Percentiles rank a stretch among this genome's conserved stretches.
These are phyloP conservation scores for Chytriomyces sp. DNA, from an alignment of 192 early-diverging fungal genomes.

Conservation along the genomic window DNA sequence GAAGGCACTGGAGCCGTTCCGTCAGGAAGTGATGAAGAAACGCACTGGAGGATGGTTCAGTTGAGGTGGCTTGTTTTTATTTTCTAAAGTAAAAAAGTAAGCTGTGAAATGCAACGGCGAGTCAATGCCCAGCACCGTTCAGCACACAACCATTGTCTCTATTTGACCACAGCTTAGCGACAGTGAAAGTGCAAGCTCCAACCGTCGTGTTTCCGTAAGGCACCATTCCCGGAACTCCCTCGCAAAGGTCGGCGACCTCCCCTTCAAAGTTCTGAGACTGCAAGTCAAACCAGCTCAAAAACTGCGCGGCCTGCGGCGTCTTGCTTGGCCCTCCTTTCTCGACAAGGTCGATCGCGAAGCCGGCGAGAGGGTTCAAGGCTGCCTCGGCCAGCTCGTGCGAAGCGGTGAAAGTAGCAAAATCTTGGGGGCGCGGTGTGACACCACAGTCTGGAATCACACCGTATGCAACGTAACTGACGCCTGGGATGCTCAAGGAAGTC, in stretches of 20 bases:
- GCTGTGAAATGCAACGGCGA: background rate
- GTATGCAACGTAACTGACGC: background rate
- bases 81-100: background rate
- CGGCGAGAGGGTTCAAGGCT: background rate
- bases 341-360: background rate
- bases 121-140: background rate
- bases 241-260: background rate
- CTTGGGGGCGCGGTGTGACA: background rate
- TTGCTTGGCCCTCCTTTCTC: background rate
- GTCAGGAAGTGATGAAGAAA: slow-evolving; percentile 21
- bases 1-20: slow-evolving; percentile 24
- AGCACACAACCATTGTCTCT: background rate
- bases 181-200: background rate
- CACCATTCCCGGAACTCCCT: background rate
- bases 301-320: background rate
- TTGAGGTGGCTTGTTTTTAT: background rate
- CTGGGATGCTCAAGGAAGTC: background rate
- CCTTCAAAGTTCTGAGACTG: background rate
- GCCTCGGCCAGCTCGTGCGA: background rate
- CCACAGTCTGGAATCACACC: background rate
- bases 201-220: background rate
- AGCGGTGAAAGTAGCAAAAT: background rate
- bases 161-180: background rate
- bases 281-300: background rate
- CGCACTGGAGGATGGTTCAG: slow-evolving; percentile 23